Evolutionary conservation across 1,284 basidiomycete genomes (phyloP).

Genomic region (Tilletia setariae): DNA sequence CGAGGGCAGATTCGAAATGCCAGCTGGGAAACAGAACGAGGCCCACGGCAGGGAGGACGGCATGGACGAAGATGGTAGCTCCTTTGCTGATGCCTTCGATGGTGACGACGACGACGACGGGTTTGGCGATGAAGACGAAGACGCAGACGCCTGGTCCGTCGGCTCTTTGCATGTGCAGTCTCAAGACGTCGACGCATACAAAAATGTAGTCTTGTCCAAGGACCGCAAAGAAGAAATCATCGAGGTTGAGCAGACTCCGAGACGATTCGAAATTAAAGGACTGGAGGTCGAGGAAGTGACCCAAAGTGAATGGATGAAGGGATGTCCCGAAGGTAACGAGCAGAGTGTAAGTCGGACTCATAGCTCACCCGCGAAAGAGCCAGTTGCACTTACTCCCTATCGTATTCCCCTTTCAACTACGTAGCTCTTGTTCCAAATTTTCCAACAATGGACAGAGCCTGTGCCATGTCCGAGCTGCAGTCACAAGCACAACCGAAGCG

Average conservation of each 20-base stretch:
- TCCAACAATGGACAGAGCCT: background rate
- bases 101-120: slow-evolving; percentile 6
- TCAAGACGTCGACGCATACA: slow-evolving; percentile 3
- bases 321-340: slow-evolving; percentile 9
- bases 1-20: background rate
- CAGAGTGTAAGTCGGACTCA: background rate
- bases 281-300: background rate
- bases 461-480: background rate
- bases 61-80: background rate
- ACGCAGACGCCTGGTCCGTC: background rate
- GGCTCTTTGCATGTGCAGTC: background rate
- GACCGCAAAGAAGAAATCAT: background rate
- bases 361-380: background rate
- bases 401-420: background rate
- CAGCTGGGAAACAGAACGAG: background rate
- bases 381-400: background rate
- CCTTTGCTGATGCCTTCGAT: background rate
- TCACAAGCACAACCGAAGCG: background rate
- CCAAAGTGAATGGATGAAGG: slow-evolving; percentile 11
- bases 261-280: background rate
- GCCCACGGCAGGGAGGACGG: background rate
- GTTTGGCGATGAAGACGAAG: background rate
- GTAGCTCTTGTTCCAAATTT: background rate
- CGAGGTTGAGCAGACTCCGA: slow-evolving; percentile 5
- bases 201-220: slow-evolving; percentile 7